phyloP scores from a whole-genome alignment of 2,329 filamentous ascomycete species.

The Canariomyces notabilis region DNA sequence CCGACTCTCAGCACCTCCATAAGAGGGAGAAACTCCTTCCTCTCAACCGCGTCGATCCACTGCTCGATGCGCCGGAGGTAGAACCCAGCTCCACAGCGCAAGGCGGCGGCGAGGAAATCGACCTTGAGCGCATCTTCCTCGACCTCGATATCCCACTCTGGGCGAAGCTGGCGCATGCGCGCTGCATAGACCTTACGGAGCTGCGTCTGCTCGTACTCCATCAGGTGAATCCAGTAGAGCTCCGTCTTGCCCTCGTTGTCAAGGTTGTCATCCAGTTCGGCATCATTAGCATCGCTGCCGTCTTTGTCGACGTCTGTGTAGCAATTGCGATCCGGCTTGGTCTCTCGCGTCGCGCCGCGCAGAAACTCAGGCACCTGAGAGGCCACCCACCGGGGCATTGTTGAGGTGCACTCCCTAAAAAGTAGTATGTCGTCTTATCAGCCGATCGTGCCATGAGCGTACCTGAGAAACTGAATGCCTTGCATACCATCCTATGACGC shows the following conservation, averaged over 20 bases:
- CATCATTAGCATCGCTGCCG: conserved; percentile 1
- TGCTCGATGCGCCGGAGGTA: conserved; percentile 21
- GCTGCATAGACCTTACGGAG: conserved; percentile 32
- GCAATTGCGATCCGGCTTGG: conserved; percentile 29
- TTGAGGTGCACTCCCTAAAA: conserved; percentile 35
- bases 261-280: conserved; percentile 22
- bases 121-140: conserved; percentile 26
- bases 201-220: conserved; percentile 36
- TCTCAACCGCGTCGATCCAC: conserved; percentile 24
- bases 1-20: conserved; percentile 23
- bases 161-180: conserved; percentile 29
- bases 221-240: conserved; percentile 35
- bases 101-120: conserved; percentile 29
- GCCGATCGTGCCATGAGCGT: neutral
- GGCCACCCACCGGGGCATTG: conserved; percentile 36
- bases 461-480: neutral
- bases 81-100: conserved; percentile 23
- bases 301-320: conserved; percentile 29
- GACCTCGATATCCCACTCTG: conserved; percentile 30
- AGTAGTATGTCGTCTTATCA: no score
- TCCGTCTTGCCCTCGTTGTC: conserved; percentile 36
- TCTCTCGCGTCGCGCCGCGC: conserved; percentile 24
- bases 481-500: conserved; percentile 35
- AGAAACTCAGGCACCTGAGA: conserved; percentile 34
- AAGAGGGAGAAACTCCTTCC: conserved; percentile 17